Base-by-base conservation (phyloP, 2,329 filamentous ascomycete genomes). In the Huntiella bhutanensis region DNA sequence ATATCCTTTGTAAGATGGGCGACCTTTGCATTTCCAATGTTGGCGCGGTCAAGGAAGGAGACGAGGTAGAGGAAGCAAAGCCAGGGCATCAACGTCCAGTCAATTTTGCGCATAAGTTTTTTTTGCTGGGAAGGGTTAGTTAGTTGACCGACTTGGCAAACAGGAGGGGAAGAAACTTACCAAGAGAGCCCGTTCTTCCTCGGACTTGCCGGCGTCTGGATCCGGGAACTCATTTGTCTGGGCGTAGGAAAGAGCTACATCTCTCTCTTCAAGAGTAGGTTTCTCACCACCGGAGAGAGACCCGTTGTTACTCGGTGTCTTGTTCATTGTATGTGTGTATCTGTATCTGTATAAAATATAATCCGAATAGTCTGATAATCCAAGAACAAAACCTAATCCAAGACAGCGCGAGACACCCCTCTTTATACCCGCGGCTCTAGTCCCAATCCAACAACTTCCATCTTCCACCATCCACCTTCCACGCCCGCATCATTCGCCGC, bases 11-110 rank as follows among this genome's bases (percentile, higher is more conserved):
- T 52, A 8, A 75, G 60, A 43, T 66, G 63, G 17, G 70, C 71
- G 49, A 78, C 71, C 52, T 75, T 77, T 34, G 74, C 84, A 61
- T 70, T 71, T 39, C 82, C 82, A 49, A 87, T 82, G 55, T 91
- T 88, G 19, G 83, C 86, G 11, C 79, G 69, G 56, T 80, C 76
- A 38, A 86, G 68, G 58, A 85, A 86, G 50, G 77, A 80, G 45
- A 84, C 68, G 1, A 87, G 67, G 55, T 86, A 86, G 33, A 86
- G 67, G 41, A 84, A 64, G 49, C 75, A 79, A 10, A 84, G 71
- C 63, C 74, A 79, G 34, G 75, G 77, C 38, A 80, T 76, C 1
- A 80, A 62, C 46, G 65, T 65, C 16, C 69, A 53, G 54, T 81
- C 77, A 15, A 81, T 64, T 56, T 73, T 80, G 56, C 75, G 67